These are phyloP conservation scores for Salix purpurea DNA, from an alignment of 345 rosid species.

Conservation along the genomic window DNA sequence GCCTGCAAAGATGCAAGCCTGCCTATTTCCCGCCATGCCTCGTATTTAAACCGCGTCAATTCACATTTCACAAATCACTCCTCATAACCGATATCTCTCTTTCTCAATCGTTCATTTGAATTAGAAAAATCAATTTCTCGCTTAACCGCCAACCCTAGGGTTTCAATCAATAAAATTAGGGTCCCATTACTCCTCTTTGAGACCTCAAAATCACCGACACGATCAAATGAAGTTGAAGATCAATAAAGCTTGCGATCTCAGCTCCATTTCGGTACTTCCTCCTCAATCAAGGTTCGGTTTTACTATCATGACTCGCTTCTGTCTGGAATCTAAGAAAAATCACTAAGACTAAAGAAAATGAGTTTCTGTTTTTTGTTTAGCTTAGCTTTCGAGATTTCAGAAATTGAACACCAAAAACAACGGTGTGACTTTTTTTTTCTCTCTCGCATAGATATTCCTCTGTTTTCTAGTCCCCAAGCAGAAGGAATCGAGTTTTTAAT, in stretches of 20 bases:
- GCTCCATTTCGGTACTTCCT: constrained; percentile 83
- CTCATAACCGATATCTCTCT: not conserved
- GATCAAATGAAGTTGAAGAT: constrained; percentile 76
- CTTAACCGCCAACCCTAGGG: not conserved
- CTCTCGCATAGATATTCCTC: not conserved
- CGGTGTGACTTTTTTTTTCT: not conserved
- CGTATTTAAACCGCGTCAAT: not conserved
- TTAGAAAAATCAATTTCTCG: not conserved
- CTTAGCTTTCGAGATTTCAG: not conserved
- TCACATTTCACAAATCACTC: not conserved
- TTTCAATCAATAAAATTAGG: constrained; percentile 4
- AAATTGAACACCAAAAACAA: not conserved
- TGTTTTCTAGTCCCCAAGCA: not conserved
- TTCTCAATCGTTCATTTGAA: not conserved
- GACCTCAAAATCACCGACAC: not conserved
- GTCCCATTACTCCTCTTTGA: not conserved
- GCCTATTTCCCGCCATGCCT: constrained; percentile 1
- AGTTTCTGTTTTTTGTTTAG: not conserved
- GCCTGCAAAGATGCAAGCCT: not conserved
- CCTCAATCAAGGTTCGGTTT: constrained; percentile 64
- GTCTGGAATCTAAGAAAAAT: constrained; percentile 12
- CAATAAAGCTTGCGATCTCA: constrained; percentile 84
- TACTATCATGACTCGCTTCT: not conserved
- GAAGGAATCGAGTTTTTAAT: not conserved
- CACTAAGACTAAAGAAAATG: not conserved